Conservation (phyloP, 73 alveolate species). For the Blepharisma japonicum region DNA sequence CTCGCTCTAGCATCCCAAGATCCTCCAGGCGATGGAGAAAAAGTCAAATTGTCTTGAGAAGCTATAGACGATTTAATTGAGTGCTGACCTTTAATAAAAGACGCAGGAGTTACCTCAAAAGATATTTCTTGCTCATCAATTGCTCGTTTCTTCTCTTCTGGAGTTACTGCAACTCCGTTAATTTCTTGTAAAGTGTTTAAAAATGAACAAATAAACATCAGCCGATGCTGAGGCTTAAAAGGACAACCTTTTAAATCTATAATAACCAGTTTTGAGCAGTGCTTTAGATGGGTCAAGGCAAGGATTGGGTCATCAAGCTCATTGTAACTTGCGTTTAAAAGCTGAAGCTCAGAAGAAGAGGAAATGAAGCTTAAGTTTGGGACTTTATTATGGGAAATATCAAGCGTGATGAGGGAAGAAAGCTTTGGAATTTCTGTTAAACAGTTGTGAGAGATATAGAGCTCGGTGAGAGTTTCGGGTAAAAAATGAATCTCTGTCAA, state of each 20-base stretch:
- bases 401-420: not conserved
- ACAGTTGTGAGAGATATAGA: constrained; percentile 10
- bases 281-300: not conserved
- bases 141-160: too few species aligned
- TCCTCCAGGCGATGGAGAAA: too few species aligned
- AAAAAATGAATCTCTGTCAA: not conserved
- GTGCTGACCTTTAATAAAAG: too few species aligned
- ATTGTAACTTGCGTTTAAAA: constrained; percentile 1
- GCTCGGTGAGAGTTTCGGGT: not conserved
- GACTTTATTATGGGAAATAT: not conserved
- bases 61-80: too few species aligned
- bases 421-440: constrained; percentile 13
- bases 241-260: constrained; percentile 27
- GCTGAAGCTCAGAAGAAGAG: too few species aligned
- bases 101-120: too few species aligned
- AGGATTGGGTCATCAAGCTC: not conserved
- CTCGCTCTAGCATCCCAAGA: too few species aligned
- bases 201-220: not conserved
- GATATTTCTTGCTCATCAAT: too few species aligned
- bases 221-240: not conserved
- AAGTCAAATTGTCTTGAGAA: too few species aligned
- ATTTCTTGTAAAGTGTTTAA: too few species aligned
- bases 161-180: too few species aligned
- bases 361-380: not conserved
- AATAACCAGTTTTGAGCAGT: not conserved